Conservation (phyloP, 2,329 filamentous ascomycete species). For the Lasiodiplodia citricola region DNA sequence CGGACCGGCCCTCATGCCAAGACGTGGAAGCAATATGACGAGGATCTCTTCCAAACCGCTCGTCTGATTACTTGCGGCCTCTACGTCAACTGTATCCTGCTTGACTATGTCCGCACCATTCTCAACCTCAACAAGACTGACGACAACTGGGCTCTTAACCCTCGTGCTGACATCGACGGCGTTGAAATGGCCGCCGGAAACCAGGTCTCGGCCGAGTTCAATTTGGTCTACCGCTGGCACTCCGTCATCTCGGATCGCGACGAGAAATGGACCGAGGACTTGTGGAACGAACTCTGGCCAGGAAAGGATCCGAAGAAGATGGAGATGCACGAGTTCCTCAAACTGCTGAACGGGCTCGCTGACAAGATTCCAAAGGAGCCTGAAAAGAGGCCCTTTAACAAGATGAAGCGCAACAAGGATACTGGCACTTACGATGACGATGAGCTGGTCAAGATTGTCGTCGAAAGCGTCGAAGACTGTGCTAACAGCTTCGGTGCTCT, state of each 20-base stretch:
- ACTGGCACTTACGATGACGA: conserved; percentile 77
- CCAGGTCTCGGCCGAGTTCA: conserved; percentile 86
- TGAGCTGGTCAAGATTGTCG: conserved; percentile 73
- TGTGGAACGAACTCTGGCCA: conserved; percentile 49
- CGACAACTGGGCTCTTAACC: conserved; percentile 82
- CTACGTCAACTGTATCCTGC: conserved; percentile 59
- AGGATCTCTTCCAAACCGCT: conserved; percentile 59
- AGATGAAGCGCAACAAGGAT: conserved; percentile 65
- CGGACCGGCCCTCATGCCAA: conserved; percentile 30
- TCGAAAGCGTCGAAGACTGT: conserved; percentile 75
- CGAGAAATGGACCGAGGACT: conserved; percentile 76
- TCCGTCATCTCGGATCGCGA: conserved; percentile 77
- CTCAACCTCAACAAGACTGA: conserved; percentile 69
- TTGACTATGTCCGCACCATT: conserved; percentile 61
- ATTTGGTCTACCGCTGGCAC: conserved; percentile 87
- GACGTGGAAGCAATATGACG: conserved; percentile 45
- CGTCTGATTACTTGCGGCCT: conserved; percentile 59
- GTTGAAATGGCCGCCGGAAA: conserved; percentile 78
- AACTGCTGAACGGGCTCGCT: conserved; percentile 68
- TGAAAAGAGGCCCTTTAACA: conserved; percentile 69
- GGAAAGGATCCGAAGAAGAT: conserved; percentile 60
- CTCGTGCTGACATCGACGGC: conserved; percentile 69
- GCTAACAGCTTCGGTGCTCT: conserved; percentile 65
- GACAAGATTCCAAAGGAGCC: conserved; percentile 68
- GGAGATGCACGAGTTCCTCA: conserved; percentile 64